phyloP scores from a whole-genome alignment of 192 early-diverging fungal species.

The Oehlia diaphana region DNA sequence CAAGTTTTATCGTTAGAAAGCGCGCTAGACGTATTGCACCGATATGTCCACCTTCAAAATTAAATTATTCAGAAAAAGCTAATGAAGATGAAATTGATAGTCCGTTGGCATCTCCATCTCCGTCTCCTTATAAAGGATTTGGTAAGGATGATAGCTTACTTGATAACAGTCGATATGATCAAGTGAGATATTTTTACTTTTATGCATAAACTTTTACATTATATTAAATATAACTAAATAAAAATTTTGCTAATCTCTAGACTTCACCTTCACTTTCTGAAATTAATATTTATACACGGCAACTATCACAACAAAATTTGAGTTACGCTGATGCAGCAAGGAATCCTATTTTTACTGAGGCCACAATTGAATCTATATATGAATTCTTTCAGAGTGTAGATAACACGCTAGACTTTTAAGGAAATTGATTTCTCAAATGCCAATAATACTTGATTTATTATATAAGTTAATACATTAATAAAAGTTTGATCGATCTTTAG shows the following conservation, averaged over 20 bases:
- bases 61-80: background rate
- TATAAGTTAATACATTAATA: no score
- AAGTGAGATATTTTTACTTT: background rate
- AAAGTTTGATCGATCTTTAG: no score
- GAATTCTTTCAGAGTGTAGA: slow-evolving; percentile 12
- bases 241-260: background rate
- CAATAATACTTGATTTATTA: no score
- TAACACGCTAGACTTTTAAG: no score
- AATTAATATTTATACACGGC: background rate
- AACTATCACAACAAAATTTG: background rate
- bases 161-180: background rate
- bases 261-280: background rate
- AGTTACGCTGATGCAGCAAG: background rate
- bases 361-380: background rate
- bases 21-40: background rate
- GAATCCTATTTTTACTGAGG: background rate
- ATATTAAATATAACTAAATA: background rate
- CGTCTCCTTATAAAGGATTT: background rate
- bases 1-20: background rate
- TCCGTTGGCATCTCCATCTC: background rate
- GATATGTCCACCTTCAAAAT: background rate
- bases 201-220: background rate
- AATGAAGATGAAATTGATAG: background rate
- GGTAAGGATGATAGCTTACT: background rate
- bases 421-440: no score